phyloP scores from a whole-genome alignment of 805 yeast species.

The Grigorovia humatica region DNA sequence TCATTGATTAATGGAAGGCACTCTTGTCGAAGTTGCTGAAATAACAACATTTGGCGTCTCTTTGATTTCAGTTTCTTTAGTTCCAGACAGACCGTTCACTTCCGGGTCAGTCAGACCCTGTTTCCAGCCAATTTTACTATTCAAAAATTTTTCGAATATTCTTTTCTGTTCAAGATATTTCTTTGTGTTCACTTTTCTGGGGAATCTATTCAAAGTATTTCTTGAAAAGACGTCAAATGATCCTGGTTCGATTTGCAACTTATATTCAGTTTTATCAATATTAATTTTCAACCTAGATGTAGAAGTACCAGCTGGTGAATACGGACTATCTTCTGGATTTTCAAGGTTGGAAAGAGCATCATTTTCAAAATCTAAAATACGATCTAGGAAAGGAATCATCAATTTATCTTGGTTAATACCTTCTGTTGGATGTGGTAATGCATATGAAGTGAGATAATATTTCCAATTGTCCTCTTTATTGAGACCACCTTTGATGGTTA shows the following conservation, averaged over 20 bases:
- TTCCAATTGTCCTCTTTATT: constrained; percentile 68
- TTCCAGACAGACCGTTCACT: not conserved
- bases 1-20: not conserved
- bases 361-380: constrained; percentile 44
- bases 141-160: constrained; percentile 32
- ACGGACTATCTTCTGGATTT: constrained; percentile 5
- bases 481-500: constrained; percentile 63
- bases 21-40: not conserved
- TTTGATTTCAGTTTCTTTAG: not conserved
- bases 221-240: constrained; percentile 74
- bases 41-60: not conserved
- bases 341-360: constrained; percentile 26
- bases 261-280: constrained; percentile 66
- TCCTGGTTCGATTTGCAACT: constrained; percentile 68
- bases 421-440: constrained; percentile 95
- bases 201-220: constrained; percentile 37
- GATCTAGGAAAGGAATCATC: constrained; percentile 67
- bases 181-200: constrained; percentile 16
- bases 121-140: constrained; percentile 51
- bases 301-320: constrained; percentile 45
- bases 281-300: constrained; percentile 68
- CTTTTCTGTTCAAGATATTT: constrained; percentile 25
- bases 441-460: constrained; percentile 84
- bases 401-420: constrained; percentile 76
- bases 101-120: constrained; percentile 25